Evolutionary conservation across 2,329 filamentous ascomycete genomes (phyloP), one percentile per base, ranked within the genome.

Genomic region (Penicillium freii): DNA sequence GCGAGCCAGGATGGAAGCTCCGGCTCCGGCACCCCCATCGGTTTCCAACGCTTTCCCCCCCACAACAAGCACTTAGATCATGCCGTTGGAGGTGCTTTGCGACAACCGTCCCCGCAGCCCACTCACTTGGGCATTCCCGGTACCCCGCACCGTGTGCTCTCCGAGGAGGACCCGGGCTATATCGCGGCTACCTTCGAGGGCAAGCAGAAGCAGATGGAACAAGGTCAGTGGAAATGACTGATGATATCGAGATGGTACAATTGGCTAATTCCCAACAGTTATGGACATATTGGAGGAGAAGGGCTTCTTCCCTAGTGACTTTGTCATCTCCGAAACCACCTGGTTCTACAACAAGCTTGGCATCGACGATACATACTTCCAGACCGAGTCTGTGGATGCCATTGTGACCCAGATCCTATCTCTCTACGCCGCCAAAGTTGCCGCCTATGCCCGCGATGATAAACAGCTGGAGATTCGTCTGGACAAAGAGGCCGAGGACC

Each of bases 291-390:
- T 97, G 66, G 82, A 86, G 70, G 84, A 87, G 63, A 89, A 88
- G 71, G 90, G 88, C 59, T 97, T 95, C 84, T 90, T 99, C 60
- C 94, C 94, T 1, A 82, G 84, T 56, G 82, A 89, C 51, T 89
- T 96, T 64, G 84, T 97, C 62, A 89, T 95, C 62, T 83, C 87
- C 27, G 92, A 99, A 78, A 90, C 92, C 51, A 83, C 86, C 59
- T 99, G 94, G 93, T 99, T 99, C 81, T 99, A 99, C 81, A 90
- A 94, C 73, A 89, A 95, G 75, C 86, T 99, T 25, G 94, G 94
- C 67, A 99, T 99, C 69, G 94, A 99, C 71, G 94, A 97, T 81
- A 93, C 96, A 78, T 97, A 97, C 82, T 97, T 97, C 80, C 87
- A 92, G 73, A 92, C 93, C 64, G 92, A 97, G 80, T 85, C 84